phyloP scores from a whole-genome alignment of 148 eudicot species.

The Rhododendron simsii region DNA sequence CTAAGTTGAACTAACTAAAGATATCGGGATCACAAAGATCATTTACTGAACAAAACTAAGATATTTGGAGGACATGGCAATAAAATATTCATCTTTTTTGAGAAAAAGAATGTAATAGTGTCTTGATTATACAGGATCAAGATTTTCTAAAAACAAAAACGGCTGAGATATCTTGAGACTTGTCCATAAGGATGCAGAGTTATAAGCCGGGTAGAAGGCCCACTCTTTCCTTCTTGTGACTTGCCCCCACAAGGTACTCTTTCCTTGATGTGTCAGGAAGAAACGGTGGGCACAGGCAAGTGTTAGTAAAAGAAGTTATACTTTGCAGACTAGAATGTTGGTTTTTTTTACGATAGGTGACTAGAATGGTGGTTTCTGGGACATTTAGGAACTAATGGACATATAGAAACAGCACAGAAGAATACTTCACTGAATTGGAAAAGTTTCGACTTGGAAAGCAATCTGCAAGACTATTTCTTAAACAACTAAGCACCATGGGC shows the following conservation, averaged over 20 bases:
- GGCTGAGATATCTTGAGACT: neutral
- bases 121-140: neutral
- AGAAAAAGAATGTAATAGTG: neutral
- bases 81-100: neutral
- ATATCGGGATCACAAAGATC: neutral
- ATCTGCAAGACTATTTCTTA: neutral
- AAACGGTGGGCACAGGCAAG: neutral
- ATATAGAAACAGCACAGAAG: neutral
- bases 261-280: neutral
- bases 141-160: neutral
- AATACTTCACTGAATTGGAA: neutral
- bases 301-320: neutral
- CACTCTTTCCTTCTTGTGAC: neutral
- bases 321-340: neutral
- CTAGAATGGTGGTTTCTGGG: neutral
- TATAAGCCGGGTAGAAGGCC: neutral
- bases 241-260: neutral
- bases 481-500: too few species aligned
- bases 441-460: neutral
- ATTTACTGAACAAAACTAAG: neutral
- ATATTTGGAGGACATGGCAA: neutral
- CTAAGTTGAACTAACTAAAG: neutral
- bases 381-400: neutral
- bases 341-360: neutral
- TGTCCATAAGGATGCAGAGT: neutral